A percentile compares a stretch with the other conserved stretches of the same genome.
Conservation (phyloP, 2,329 filamentous ascomycete genomes). For the Penicillium expansum region DNA sequence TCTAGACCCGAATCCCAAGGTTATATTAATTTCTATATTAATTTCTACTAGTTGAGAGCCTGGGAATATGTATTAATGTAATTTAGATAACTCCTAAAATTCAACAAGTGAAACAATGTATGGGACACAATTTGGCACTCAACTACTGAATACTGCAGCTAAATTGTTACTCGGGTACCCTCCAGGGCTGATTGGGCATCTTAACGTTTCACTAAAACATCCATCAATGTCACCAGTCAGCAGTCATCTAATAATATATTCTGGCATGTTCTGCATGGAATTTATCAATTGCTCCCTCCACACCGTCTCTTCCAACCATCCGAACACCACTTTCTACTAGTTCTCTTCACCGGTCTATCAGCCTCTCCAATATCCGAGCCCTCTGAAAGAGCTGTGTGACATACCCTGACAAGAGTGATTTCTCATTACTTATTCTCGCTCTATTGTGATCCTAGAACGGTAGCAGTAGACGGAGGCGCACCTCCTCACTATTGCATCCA, state of each 20-base stretch:
- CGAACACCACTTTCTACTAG: constrained; percentile 17
- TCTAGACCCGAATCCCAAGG: not conserved
- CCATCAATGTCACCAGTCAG: not conserved
- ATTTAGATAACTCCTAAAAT: not conserved
- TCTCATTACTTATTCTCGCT: too few relatives aligned
- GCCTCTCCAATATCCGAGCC: constrained; percentile 17
- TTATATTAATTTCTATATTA: not conserved
- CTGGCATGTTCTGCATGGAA: constrained; percentile 15
- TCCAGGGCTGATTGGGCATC: not conserved
- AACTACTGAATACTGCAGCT: not conserved
- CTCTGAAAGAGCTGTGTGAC: not conserved
- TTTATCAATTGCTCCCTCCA: constrained; percentile 18
- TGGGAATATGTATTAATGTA: not conserved
- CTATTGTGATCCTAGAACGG: too few relatives aligned
- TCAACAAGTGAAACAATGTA: not conserved
- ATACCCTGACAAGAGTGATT: not conserved
- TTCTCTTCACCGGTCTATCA: constrained; percentile 16
- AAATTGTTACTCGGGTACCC: not conserved
- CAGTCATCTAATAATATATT: constrained; percentile 15
- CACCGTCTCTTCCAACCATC: constrained; percentile 19
- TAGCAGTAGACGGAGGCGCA: too few relatives aligned
- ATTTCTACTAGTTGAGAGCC: not conserved
- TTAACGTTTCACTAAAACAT: not conserved
- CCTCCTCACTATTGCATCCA: too few relatives aligned
- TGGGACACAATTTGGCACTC: not conserved